These are phyloP conservation scores for Puccinia triticina DNA, from an alignment of 1,284 basidiomycete genomes.

Conservation along the genomic window DNA sequence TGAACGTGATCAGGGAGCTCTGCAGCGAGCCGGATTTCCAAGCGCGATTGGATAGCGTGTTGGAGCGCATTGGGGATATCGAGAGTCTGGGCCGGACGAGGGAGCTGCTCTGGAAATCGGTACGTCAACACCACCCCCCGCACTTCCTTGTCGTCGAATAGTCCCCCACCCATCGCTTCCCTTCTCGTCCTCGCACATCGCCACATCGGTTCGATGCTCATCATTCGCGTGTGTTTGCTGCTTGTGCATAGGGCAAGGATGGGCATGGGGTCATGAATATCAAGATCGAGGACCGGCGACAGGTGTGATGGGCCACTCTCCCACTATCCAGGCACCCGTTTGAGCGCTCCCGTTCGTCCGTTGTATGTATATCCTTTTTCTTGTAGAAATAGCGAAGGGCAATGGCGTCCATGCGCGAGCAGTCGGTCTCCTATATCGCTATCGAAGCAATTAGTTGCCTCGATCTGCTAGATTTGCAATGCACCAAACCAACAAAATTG, in stretches of 20 bases:
- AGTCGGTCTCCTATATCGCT: too few species aligned
- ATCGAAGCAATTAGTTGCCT: too few species aligned
- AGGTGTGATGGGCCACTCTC: neutral
- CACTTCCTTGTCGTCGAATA: neutral
- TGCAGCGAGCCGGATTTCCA: conserved; percentile 49
- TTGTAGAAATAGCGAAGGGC: too few species aligned
- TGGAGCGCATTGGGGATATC: conserved; percentile 45
- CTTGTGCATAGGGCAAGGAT: conserved; percentile 45
- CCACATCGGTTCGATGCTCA: neutral
- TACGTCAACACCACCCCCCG: neutral
- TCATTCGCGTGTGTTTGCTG: neutral
- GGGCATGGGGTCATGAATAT: conserved; percentile 48
- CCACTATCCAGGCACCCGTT: too few species aligned
- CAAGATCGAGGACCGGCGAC: conserved; percentile 34
- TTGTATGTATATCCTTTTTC: too few species aligned
- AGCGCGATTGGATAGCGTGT: conserved; percentile 39
- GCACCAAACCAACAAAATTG: too few species aligned
- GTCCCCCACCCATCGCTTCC: too few species aligned
- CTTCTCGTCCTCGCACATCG: neutral
- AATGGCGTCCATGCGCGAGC: too few species aligned
- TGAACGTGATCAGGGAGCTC: conserved; percentile 47
- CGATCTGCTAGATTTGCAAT: too few species aligned
- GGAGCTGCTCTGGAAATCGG: conserved; percentile 47
- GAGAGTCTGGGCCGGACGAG: conserved; percentile 50
- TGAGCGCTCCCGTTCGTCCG: too few species aligned